Conservation (phyloP, 768 basidiomycete species). For the Kwoniella mangroviensis region DNA sequence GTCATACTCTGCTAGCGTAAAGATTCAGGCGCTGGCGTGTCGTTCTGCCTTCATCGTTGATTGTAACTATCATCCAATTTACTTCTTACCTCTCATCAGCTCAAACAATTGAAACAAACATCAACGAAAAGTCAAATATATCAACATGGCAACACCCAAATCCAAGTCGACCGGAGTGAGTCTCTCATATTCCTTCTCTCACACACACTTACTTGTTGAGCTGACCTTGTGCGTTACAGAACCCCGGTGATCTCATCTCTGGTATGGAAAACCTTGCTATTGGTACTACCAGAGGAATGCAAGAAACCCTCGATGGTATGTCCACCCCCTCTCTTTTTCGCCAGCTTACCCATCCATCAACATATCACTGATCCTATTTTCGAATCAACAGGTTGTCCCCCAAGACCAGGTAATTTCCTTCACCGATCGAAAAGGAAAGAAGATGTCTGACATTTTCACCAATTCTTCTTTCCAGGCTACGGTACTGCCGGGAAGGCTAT, state of each 20-base stretch:
- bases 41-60: too few species aligned
- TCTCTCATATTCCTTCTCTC: constrained; percentile 1
- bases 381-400: constrained; percentile 22
- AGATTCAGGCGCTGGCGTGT: too few species aligned
- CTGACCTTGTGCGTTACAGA: constrained; percentile 7
- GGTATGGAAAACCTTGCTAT: constrained; percentile 20
- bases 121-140: background rate
- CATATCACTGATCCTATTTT: too few species aligned
- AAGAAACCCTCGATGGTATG: constrained; percentile 29
- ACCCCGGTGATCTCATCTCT: constrained; percentile 18
- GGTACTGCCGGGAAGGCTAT: constrained; percentile 44
- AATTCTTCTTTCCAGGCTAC: constrained; percentile 27
- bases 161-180: constrained; percentile 8
- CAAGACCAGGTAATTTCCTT: constrained; percentile 17
- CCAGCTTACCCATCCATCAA: too few species aligned
- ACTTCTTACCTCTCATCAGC: constrained; percentile 12
- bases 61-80: too few species aligned
- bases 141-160: constrained; percentile 8
- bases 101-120: background rate
- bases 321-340: background rate
- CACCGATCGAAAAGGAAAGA: background rate
- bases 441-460: background rate
- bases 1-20: too few species aligned
- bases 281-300: constrained; percentile 5
- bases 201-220: background rate